A percentile compares a stretch with the other conserved stretches of the same genome.
Conservation (phyloP, 306 rosid genomes). For the Spatholobus suberectus region DNA sequence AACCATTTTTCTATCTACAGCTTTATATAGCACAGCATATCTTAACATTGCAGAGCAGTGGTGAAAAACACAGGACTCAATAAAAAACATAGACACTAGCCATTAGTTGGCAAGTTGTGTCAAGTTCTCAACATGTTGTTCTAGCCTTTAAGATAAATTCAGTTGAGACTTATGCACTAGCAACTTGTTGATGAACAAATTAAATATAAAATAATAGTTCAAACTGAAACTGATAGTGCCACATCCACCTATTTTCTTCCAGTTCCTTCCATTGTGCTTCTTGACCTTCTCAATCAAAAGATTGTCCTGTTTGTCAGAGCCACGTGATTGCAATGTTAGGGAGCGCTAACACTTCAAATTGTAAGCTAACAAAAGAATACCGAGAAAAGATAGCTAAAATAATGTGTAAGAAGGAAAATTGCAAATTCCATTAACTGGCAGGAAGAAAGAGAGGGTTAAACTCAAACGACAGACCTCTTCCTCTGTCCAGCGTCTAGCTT, state of each 20-base stretch:
- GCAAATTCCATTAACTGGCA: not conserved
- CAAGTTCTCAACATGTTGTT: not conserved
- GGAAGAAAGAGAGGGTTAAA: not conserved
- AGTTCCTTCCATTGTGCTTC: slow-evolving; percentile 52
- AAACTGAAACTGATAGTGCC: slow-evolving; percentile 11
- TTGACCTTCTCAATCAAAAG: slow-evolving; percentile 55
- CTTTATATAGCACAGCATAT: not conserved
- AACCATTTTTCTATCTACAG: not conserved
- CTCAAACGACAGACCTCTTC: slow-evolving; percentile 55
- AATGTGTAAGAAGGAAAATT: not conserved
- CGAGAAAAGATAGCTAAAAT: not conserved
- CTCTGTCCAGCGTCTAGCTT: slow-evolving; percentile 58
- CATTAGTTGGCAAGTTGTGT: not conserved
- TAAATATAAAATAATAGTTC: not conserved
- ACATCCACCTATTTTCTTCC: slow-evolving; percentile 63
- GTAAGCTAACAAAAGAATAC: not conserved
- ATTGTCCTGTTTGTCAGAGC: slow-evolving; percentile 56
- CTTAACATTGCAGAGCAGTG: not conserved
- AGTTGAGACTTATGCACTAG: not conserved
- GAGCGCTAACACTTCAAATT: not conserved
- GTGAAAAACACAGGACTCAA: not conserved
- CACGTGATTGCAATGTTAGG: slow-evolving; percentile 35
- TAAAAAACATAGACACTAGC: not conserved
- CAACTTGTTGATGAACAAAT: slow-evolving; percentile 5
- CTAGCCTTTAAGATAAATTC: slow-evolving; percentile 23